phyloP scores from a whole-genome alignment of 2,329 filamentous ascomycete genomes.

The Hysterium pulicare region DNA sequence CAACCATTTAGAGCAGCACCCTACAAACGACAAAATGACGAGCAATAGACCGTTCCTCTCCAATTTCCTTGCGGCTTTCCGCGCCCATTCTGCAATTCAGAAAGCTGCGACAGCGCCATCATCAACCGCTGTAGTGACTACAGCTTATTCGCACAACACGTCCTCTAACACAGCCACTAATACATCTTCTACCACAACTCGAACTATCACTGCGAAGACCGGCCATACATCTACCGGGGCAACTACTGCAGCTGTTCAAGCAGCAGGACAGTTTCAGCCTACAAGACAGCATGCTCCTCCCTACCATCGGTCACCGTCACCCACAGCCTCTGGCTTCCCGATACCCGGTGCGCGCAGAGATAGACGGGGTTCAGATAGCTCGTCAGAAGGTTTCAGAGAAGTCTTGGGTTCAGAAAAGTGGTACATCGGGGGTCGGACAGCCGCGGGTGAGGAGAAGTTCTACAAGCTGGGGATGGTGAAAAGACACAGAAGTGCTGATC shows the following conservation, averaged over 20 bases:
- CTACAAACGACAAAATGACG: constrained; percentile 48
- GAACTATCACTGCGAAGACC: constrained; percentile 36
- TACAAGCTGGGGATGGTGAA: constrained; percentile 77
- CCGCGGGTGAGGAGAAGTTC: constrained; percentile 73
- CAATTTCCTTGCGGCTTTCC: constrained; percentile 65
- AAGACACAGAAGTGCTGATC: constrained; percentile 68
- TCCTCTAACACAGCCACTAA: constrained; percentile 36
- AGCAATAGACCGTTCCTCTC: constrained; percentile 65
- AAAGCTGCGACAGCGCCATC: constrained; percentile 51
- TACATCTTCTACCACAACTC: constrained; percentile 39
- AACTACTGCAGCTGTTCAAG: constrained; percentile 38
- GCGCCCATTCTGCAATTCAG: constrained; percentile 59
- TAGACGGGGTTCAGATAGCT: constrained; percentile 70
- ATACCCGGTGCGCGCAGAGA: constrained; percentile 30
- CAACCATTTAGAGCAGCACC: constrained; percentile 15
- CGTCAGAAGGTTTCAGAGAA: constrained; percentile 71
- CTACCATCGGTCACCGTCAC: constrained; percentile 37
- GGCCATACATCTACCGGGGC: constrained; percentile 29
- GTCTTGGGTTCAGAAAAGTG: constrained; percentile 71
- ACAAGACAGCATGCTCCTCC: constrained; percentile 39
- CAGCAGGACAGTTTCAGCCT: constrained; percentile 39
- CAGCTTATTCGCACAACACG: constrained; percentile 22
- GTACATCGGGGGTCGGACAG: constrained; percentile 76
- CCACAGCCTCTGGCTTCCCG: constrained; percentile 33
- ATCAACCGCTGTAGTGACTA: constrained; percentile 34